Conservation (phyloP, 768 basidiomycete species). For the Pisolithus marmoratus region DNA sequence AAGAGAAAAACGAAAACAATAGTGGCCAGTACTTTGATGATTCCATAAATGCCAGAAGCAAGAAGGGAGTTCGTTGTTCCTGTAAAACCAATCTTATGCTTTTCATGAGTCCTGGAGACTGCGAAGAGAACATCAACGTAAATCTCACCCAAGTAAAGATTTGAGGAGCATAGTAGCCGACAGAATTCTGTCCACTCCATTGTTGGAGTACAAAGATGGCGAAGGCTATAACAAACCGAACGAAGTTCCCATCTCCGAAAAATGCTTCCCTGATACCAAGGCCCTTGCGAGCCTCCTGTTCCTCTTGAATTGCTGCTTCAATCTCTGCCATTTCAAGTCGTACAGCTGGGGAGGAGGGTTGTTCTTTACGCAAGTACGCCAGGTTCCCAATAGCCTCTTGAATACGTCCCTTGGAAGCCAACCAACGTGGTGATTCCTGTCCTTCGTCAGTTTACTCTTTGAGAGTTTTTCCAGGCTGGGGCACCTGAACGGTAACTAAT, state of each 20-base stretch:
- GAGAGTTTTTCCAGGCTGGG: background rate
- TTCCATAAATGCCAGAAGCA: constrained; percentile 42
- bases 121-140: background rate
- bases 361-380: constrained; percentile 30
- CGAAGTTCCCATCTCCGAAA: background rate
- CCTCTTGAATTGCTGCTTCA: constrained; percentile 34
- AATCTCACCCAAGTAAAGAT: constrained; percentile 34
- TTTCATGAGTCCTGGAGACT: background rate
- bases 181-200: constrained; percentile 51
- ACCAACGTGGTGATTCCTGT: constrained; percentile 54
- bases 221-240: constrained; percentile 42
- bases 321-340: constrained; percentile 35
- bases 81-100: constrained; percentile 22
- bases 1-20: constrained; percentile 36
- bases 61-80: constrained; percentile 39
- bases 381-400: constrained; percentile 36
- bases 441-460: constrained; percentile 1
- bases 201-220: constrained; percentile 43
- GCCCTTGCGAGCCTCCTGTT: constrained; percentile 24
- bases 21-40: constrained; percentile 39
- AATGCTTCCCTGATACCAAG: background rate
- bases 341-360: background rate
- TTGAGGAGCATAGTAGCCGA: constrained; percentile 50
- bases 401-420: constrained; percentile 41
- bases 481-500: background rate